Base-by-base conservation (phyloP, 768 basidiomycete species). In the Tricholoma bakamatsutake region DNA sequence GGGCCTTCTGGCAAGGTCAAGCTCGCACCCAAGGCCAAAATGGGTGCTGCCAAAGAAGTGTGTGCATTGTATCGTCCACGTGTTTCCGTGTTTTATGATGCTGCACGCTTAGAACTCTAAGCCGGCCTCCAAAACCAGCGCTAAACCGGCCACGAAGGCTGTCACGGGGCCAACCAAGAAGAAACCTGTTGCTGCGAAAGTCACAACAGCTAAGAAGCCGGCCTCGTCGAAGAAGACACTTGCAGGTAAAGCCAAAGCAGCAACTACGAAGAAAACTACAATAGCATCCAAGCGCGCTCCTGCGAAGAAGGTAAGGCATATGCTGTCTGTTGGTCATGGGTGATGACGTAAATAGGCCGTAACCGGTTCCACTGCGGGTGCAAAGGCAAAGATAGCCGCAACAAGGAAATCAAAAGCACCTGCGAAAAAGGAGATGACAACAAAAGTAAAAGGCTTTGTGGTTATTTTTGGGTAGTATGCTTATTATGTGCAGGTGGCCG, bases 1-100 rank as follows among this genome's bases (percentile, higher is more conserved):
- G 71, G 77, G 11, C 71, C 77, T 2, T 80, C 81, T 17, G 85
- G 85, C 55, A 82, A 83, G 64, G 79, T 88, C 61, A 86, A 84
- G 71, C 76, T 86, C 11, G 79, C 81, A 2, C 78, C 80, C 18
- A 87, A 84, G 72, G 65, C 65, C 46, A 80, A 76, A 62, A 65
- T 69, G 52, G 71, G 70, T 53, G 75, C 73, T 4, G 64, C 78
- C n/a, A 87, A 87, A 67, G 86, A 88, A 81, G 86, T 87, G 51
- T 43, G 69, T 60, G 5, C 15, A 39, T 50, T 39, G 53, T 31
- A 54, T 35, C 40, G 15, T 46, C 34, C 51, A 33, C 54, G 28
- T 43, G n/a, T 47, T 50, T 47, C 11, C n/a, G 52, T 59, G 45
- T 51, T 43, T 53, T 34, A 52, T 49, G 52, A 34, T 57, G 0